Evolutionary conservation across 179 eudicot genomes (phyloP), one percentile per base, ranked within the genome.

Genomic region (Nepenthes alata): DNA sequence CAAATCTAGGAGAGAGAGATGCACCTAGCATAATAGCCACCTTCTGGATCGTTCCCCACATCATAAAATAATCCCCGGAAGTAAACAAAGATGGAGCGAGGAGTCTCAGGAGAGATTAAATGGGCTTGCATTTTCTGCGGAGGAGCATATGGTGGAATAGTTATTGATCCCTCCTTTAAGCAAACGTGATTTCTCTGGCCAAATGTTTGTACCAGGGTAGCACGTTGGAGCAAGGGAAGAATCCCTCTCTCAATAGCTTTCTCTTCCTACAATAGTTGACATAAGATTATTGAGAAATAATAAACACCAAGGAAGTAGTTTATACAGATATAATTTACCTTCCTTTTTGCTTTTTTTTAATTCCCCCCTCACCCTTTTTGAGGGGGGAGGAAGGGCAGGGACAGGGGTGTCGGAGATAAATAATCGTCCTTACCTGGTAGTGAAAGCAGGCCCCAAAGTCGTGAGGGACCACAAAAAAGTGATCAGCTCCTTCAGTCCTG

Each of bases 81-180:
- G 76, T 90, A 90, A 53, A 90, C 95, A 71, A 90, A 90, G 70
- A 90, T 90, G 80, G 97, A 90, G 45, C 97, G 87, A 59, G 97
- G 97, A 65, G 79, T 85, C 47, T 74, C 69, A 0, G 95, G 95
- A 66, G 97, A 89, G 67, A 90, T 90, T 35, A 90, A 67, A 70
- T 90, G 97, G 58, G 97, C 71, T 74, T 90, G 89, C 95, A 90
- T 90, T 63, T 90, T 90, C 79, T 90, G 95, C 5, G 97, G 97
- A 59, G 97, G 97, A 62, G 95, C 95, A 70, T 90, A 90, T 38
- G 97, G 93, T 55, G 97, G 97, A 63, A 90, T 85, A 14, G 85
- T 90, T 64, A 90, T 85, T 3, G 97, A 85, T 12, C 85, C 85
- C 5, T 90, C 97, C 74, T 90, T 90, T 65, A 90, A 83, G 82